Base-by-base conservation (phyloP, 371 early-diverging fungal species). In the Mortierella sp. region DNA sequence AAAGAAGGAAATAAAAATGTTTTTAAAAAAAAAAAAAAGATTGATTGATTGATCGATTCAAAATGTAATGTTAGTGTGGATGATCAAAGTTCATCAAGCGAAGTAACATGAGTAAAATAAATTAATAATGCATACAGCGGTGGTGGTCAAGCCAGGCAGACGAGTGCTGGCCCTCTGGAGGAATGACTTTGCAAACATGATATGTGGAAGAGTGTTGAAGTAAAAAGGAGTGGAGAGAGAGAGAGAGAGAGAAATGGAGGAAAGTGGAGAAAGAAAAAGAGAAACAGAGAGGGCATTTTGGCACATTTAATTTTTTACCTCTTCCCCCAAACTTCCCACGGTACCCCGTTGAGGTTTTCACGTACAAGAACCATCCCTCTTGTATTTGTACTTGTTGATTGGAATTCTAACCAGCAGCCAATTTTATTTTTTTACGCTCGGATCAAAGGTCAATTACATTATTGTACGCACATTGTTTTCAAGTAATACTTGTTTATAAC, bases 161-260 rank as follows among this genome's bases (percentile, higher is more conserved):
- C 72, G 72, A 43, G 66, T 64, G 64, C 56, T 64, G 51, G 77
- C 77, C 31, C 77, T 66, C 68, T 77, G 77, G 66, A 77, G 65
- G 54, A 77, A 68, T 28, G 77, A 72, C 77, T 77, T 77, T 45
- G 72, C 72, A 53, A 77, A 65, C 77, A 77, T 77, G 67, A 22
- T 42, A n/a, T 29, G 37, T 6, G 54, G 65, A 40, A 47, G 55
- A 60, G 65, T 29, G 53, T 26, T 56, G 28, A 68, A 56, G 64
- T 40, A 17, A 42, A 53, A 37, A 45, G 26, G 54, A 49, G 49
- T 54, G 62, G 47, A 53, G 63, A 47, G 54, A 35, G 40, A 64
- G 45, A 42, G 32, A 45, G 31, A 43, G 45, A 35, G 32, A 23
- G 43, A 19, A 34, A 28, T 23, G 13, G 40, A 19, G 40, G 19